Evolutionary conservation across 305 asterid genomes (phyloP), one percentile per base, ranked within the genome.

Genomic region (Solanum hybrid): DNA sequence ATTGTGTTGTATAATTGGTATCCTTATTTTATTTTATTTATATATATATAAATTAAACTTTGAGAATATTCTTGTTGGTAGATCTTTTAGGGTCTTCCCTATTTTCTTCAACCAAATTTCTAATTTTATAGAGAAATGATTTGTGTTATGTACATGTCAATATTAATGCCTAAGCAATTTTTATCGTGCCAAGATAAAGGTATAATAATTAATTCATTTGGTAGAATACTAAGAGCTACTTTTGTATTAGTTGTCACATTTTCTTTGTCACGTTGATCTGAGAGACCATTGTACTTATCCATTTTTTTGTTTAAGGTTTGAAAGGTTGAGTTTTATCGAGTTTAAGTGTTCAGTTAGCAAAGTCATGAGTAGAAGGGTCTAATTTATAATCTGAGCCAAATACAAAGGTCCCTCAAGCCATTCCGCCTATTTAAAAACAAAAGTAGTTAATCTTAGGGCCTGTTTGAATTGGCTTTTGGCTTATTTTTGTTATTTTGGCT

Each of bases 211-310:
- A 17, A 57, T 2, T 17, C 70, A 57, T 57, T 61, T 61, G 72
- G 24, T 61, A 20, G 72, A 57, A 20, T 61, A 3, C 26, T 20
- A 1, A 17, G 70, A 17, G 10, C 70, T 57, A 1, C 0, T 57
- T 17, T 57, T 17, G 70, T 57, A 57, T 57, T 0, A 45, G 65
- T 4, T 45, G 65, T 45, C 3, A 13, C 0, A 45, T 45, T 45
- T 45, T 41, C 7, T 1, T 41, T 41, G 5, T 41, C 1, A 45
- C 7, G 24, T 41, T 57, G 24, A 57, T 57, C 0, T 6, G 10
- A 0, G 1, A 57, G 1, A 57, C 1, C 1, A 0, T 6, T 17
- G 3, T 51, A 51, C n/a, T 51, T 51, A 0, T 51, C 17, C 0
- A 51, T 51, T 41, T 51, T 51, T 15, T 51, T 51, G 4, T 6